Conservation (phyloP, 768 basidiomycete species). For the Phaeotremella fagi region DNA sequence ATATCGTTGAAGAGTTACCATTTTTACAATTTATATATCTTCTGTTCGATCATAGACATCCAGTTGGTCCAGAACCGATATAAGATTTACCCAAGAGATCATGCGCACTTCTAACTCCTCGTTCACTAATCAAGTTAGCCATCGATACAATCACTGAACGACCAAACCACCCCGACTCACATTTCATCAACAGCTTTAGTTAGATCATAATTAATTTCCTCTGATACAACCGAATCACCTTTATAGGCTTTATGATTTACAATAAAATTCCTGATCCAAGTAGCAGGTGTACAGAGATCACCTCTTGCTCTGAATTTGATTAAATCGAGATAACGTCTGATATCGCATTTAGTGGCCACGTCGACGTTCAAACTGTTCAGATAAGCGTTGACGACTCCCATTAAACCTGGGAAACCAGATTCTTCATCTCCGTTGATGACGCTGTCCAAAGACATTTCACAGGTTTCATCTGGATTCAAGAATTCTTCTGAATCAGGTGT, state of each 20-base stretch:
- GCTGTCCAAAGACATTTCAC: constrained; percentile 85
- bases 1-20: no score
- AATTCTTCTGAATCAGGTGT: constrained; percentile 13
- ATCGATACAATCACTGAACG: not conserved
- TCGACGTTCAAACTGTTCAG: constrained; percentile 79
- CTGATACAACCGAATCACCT: constrained; percentile 82
- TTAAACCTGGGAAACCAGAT: constrained; percentile 65
- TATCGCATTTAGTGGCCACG: constrained; percentile 57
- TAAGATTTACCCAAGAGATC: constrained; percentile 42
- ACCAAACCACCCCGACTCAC: constrained; percentile 55
- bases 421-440: constrained; percentile 87
- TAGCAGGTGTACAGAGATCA: constrained; percentile 67
- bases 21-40: no score
- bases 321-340: constrained; percentile 73
- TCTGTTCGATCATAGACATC: constrained; percentile 37
- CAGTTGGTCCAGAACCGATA: constrained; percentile 35
- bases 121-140: constrained; percentile 23
- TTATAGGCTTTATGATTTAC: constrained; percentile 85
- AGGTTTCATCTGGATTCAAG: constrained; percentile 65
- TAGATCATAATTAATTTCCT: constrained; percentile 92
- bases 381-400: constrained; percentile 77
- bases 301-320: constrained; percentile 75
- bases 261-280: constrained; percentile 91
- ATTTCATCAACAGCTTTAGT: constrained; percentile 84
- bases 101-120: constrained; percentile 41